These are phyloP conservation scores for Botrytis porri DNA, from an alignment of 2,329 filamentous ascomycete species.

Conservation along the genomic window DNA sequence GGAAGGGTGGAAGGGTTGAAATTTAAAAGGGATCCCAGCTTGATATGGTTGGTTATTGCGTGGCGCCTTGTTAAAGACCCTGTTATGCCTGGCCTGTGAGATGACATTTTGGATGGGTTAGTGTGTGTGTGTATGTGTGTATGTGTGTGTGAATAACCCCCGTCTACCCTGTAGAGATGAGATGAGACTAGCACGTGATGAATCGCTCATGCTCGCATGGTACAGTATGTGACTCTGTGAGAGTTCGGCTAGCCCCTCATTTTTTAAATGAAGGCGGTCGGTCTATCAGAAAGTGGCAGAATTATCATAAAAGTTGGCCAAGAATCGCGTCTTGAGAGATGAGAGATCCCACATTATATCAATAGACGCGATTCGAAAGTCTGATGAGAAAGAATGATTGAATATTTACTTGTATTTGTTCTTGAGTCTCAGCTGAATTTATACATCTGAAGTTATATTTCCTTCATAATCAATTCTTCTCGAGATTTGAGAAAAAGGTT, in stretches of 20 bases:
- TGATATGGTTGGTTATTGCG: not conserved
- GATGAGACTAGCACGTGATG: not conserved
- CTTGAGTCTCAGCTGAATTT: not conserved
- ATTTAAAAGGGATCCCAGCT: not conserved
- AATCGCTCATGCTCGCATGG: not conserved
- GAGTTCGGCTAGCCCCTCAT: not conserved
- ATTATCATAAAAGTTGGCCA: not conserved
- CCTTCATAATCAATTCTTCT: not conserved
- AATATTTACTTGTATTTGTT: not conserved
- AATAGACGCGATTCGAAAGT: not conserved
- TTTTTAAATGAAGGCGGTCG: slow-evolving; percentile 1
- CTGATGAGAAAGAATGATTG: not conserved
- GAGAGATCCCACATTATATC: not conserved
- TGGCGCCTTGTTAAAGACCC: not conserved
- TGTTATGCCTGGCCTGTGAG: not conserved
- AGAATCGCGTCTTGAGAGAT: not conserved
- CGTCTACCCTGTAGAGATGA: not conserved
- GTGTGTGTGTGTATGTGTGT: too few species aligned
- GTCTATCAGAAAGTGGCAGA: not conserved
- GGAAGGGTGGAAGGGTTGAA: not conserved
- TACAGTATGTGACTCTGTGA: too few species aligned
- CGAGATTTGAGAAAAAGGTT: not conserved
- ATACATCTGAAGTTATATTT: not conserved
- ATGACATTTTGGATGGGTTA: not conserved
- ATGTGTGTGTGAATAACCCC: not conserved